Evolutionary conservation across 257 asterid genomes (phyloP).

Genomic region (Petunia secreta): DNA sequence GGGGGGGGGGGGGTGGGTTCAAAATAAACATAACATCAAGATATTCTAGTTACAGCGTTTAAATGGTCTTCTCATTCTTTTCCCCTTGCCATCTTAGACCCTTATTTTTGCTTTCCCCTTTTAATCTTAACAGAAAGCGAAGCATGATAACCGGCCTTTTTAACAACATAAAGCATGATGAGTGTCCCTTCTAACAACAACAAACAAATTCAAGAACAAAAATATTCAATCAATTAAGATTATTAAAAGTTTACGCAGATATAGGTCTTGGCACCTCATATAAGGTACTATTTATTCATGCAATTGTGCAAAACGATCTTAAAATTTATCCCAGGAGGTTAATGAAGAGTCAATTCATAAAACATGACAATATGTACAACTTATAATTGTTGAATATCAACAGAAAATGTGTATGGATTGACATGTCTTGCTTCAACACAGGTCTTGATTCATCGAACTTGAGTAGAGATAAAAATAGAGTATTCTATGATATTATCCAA

Average conservation of each 20-base stretch:
- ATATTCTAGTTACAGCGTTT: background rate
- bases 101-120: background rate
- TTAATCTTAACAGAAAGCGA: background rate
- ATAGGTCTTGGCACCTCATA: conserved; percentile 13
- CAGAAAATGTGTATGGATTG: too few relatives aligned
- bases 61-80: background rate
- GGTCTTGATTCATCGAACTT: too few relatives aligned
- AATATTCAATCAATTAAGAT: background rate
- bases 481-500: too few relatives aligned
- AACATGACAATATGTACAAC: too few relatives aligned
- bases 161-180: background rate
- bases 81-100: background rate
- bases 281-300: conserved; percentile 7
- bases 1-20: too few relatives aligned
- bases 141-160: background rate
- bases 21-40: too few relatives aligned
- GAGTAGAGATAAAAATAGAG: too few relatives aligned
- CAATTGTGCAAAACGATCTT: conserved; percentile 14
- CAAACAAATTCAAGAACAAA: conserved; percentile 3
- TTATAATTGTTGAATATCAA: too few relatives aligned
- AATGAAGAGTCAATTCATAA: background rate
- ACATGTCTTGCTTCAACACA: too few relatives aligned
- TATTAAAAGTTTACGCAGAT: conserved; percentile 3
- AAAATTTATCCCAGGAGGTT: conserved; percentile 10
- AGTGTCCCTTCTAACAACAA: background rate